Conservation (phyloP, 2,329 filamentous ascomycete species). For the Hymenoscyphus occultus region DNA sequence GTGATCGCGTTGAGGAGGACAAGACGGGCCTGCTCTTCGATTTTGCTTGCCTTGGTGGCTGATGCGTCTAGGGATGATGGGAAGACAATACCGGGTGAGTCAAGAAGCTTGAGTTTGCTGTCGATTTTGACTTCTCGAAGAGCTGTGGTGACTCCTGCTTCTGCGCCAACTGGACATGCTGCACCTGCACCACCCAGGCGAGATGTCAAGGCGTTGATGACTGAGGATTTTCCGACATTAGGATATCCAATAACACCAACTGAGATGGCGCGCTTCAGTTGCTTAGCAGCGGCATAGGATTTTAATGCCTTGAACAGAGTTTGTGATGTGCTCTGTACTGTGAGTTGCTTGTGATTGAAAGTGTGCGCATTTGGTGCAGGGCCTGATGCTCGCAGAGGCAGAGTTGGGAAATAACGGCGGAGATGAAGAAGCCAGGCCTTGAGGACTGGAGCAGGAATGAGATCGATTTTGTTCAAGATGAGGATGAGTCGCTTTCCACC, state of each 20-base stretch:
- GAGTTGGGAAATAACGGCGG: slow-evolving; percentile 84
- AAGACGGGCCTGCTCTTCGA: slow-evolving; percentile 77
- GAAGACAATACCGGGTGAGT: slow-evolving; percentile 94
- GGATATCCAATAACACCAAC: slow-evolving; percentile 95
- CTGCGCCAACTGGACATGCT: slow-evolving; percentile 83
- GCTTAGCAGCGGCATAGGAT: slow-evolving; percentile 76
- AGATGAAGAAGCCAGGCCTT: slow-evolving; percentile 83
- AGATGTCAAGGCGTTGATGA: slow-evolving; percentile 88
- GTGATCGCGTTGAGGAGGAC: slow-evolving; percentile 89
- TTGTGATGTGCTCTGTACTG: slow-evolving; percentile 79
- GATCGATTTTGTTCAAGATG: slow-evolving; percentile 92
- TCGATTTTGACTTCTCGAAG: slow-evolving; percentile 90
- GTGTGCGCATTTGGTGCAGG: slow-evolving; percentile 81
- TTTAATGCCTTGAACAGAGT: slow-evolving; percentile 87
- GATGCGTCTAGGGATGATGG: slow-evolving; percentile 59
- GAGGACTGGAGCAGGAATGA: slow-evolving; percentile 77
- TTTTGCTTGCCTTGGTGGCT: slow-evolving; percentile 50
- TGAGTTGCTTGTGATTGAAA: slow-evolving; percentile 89
- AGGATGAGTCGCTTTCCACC: slow-evolving; percentile 87
- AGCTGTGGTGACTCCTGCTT: slow-evolving; percentile 87
- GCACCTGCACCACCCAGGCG: slow-evolving; percentile 67
- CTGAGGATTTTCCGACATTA: slow-evolving; percentile 93
- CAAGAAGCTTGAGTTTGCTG: slow-evolving; percentile 87
- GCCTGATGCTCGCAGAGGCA: slow-evolving; percentile 81
- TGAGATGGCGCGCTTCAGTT: slow-evolving; percentile 84